Percentiles rank a stretch among this genome's conserved stretches.
phyloP scores from a whole-genome alignment of 371 early-diverging fungal genomes.

The Syncephalastrum monosporum region DNA sequence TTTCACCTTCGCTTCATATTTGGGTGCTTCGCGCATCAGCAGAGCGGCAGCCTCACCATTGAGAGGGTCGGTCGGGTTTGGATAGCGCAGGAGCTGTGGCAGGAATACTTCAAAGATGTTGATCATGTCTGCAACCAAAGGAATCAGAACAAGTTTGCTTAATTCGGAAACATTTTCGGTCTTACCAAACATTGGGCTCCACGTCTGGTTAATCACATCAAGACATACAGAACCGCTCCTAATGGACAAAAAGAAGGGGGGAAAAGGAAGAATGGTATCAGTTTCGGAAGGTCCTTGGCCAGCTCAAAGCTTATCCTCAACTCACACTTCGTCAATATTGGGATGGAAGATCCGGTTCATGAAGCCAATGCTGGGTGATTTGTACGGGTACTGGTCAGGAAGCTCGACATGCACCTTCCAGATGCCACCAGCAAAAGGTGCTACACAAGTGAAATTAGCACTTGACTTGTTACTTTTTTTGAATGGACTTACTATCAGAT shows the following conservation, averaged over 20 bases:
- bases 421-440: conserved; percentile 92
- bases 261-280: background rate
- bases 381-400: conserved; percentile 99
- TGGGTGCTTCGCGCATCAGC: conserved; percentile 90
- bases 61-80: conserved; percentile 99
- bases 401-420: conserved; percentile 99
- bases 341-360: conserved; percentile 99
- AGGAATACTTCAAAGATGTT: conserved; percentile 99
- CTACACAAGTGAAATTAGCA: conserved; percentile 33
- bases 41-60: conserved; percentile 99
- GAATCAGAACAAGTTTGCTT: no score
- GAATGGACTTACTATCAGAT: conserved; percentile 77
- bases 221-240: conserved; percentile 98
- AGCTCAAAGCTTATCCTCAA: conserved; percentile 8
- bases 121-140: conserved; percentile 74
- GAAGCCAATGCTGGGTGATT: conserved; percentile 99
- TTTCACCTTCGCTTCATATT: conserved; percentile 93
- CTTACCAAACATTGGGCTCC: conserved; percentile 99
- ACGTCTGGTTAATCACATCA: conserved; percentile 99
- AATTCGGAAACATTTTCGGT: background rate
- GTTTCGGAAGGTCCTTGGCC: background rate
- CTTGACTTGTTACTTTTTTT: background rate
- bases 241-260: conserved; percentile 7
- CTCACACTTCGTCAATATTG: conserved; percentile 98
- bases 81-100: conserved; percentile 97